phyloP scores from a whole-genome alignment of 2,329 filamentous ascomycete species.

The Colletotrichum viniferum region DNA sequence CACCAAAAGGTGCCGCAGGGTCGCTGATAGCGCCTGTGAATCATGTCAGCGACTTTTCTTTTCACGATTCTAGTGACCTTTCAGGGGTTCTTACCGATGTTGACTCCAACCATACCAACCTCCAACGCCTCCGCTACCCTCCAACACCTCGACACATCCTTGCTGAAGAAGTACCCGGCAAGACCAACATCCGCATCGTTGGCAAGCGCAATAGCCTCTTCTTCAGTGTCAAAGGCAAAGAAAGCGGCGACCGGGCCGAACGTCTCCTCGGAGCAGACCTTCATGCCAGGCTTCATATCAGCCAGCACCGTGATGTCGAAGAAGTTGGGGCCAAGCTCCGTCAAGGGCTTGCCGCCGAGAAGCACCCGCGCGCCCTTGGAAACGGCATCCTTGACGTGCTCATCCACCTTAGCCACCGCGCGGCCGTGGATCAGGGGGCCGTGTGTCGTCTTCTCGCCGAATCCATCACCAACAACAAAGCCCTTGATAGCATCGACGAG shows the following conservation, averaged over 20 bases:
- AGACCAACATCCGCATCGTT: conserved; percentile 65
- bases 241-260: conserved; percentile 51
- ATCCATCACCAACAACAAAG: conserved; percentile 73
- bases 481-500: conserved; percentile 65
- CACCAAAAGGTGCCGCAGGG: conserved; percentile 48
- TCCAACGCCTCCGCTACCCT: conserved; percentile 60
- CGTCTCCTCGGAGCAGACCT: conserved; percentile 51
- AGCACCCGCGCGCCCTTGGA: conserved; percentile 70
- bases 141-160: conserved; percentile 56
- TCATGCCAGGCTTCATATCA: conserved; percentile 44
- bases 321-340: conserved; percentile 44
- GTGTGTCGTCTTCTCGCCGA: conserved; percentile 71
- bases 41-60: neutral
- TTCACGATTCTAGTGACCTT: rapidly evolving
- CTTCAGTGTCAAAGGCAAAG: conserved; percentile 45
- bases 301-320: conserved; percentile 51
- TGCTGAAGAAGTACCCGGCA: conserved; percentile 65
- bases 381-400: conserved; percentile 73
- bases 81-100: conserved; percentile 43
- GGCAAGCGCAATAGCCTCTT: conserved; percentile 45
- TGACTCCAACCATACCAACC: conserved; percentile 63
- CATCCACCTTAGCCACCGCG: conserved; percentile 73
- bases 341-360: conserved; percentile 56
- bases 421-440: conserved; percentile 74
- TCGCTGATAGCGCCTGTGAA: conserved; percentile 32